Conservation (phyloP, 495 filamentous ascomycete species). For the Elasticomyces elasticus region DNA sequence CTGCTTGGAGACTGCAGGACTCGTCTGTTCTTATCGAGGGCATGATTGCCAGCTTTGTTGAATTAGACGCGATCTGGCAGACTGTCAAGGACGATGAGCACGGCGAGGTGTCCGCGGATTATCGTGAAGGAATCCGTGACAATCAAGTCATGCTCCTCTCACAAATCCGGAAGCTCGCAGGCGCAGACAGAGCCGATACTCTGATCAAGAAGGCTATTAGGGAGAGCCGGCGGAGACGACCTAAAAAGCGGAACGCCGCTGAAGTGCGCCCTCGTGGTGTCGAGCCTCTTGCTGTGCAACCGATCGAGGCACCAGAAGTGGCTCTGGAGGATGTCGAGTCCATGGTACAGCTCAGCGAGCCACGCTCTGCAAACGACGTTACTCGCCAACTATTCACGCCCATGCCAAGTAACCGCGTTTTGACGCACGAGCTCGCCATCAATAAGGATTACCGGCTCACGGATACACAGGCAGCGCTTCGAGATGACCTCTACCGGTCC, state of each 20-base stretch:
- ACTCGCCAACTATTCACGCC: constrained; percentile 44
- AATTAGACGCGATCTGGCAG: constrained; percentile 91
- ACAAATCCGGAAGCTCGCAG: constrained; percentile 79
- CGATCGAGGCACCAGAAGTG: neutral
- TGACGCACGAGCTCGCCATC: constrained; percentile 87
- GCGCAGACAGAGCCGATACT: constrained; percentile 66
- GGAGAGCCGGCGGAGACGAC: constrained; percentile 61
- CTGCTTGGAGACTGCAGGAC: constrained; percentile 90
- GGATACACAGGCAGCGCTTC: constrained; percentile 32
- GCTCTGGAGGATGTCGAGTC: neutral
- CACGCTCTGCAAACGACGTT: constrained; percentile 12
- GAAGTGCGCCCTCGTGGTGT: constrained; percentile 55
- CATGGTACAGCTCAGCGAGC: neutral
- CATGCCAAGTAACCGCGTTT: constrained; percentile 70
- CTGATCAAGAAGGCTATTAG: constrained; percentile 75
- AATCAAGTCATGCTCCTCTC: constrained; percentile 86
- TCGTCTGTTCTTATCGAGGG: constrained; percentile 81
- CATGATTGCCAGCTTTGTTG: constrained; percentile 92
- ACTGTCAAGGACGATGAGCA: constrained; percentile 85
- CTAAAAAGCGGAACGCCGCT: constrained; percentile 58
- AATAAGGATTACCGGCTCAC: constrained; percentile 70
- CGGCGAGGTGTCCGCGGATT: constrained; percentile 78
- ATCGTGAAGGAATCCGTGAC: constrained; percentile 82
- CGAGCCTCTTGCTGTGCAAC: constrained; percentile 2
- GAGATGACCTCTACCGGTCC: constrained; percentile 48